Evolutionary conservation across 1,284 basidiomycete genomes (phyloP).

Genomic region (Takashimella tepidaria): DNA sequence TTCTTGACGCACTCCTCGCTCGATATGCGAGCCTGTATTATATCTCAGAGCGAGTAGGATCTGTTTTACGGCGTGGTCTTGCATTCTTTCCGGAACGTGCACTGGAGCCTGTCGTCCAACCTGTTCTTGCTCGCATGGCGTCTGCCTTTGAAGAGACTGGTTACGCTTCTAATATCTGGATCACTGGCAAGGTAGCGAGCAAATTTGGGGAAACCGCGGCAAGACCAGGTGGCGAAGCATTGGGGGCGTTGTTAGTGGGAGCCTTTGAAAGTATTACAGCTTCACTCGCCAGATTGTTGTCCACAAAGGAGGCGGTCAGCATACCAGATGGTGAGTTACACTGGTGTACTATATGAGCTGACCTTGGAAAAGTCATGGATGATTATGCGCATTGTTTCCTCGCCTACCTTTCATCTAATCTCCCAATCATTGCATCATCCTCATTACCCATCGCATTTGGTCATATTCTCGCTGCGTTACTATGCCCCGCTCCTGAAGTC

Average conservation of each 20-base stretch:
- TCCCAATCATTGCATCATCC: slow-evolving; percentile 71
- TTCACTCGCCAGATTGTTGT: slow-evolving; percentile 63
- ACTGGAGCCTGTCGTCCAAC: slow-evolving; percentile 63
- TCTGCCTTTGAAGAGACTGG: slow-evolving; percentile 74
- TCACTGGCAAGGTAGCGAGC: slow-evolving; percentile 74
- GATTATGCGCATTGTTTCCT: slow-evolving; percentile 84
- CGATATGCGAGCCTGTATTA: slow-evolving; percentile 75
- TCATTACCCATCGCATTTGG: slow-evolving; percentile 71
- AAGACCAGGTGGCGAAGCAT: slow-evolving; percentile 49
- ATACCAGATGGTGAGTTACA: slow-evolving; percentile 69
- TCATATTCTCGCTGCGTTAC: slow-evolving; percentile 67
- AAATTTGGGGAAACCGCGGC: slow-evolving; percentile 59
- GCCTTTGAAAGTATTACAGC: slow-evolving; percentile 71
- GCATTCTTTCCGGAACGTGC: slow-evolving; percentile 67
- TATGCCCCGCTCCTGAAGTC: slow-evolving; percentile 72
- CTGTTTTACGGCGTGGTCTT: slow-evolving; percentile 81
- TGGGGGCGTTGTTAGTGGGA: slow-evolving; percentile 53
- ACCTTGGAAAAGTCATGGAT: slow-evolving; percentile 71
- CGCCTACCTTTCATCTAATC: slow-evolving; percentile 58
- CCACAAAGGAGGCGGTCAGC: slow-evolving; percentile 60
- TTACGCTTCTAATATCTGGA: slow-evolving; percentile 88
- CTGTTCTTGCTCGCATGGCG: slow-evolving; percentile 70
- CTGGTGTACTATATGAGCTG: slow-evolving; percentile 2
- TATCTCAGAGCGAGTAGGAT: slow-evolving; percentile 77
- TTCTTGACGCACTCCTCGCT: slow-evolving; percentile 74